Base-by-base conservation (phyloP, 2,329 filamentous ascomycete species). In the Apiospora pterosperma region DNA sequence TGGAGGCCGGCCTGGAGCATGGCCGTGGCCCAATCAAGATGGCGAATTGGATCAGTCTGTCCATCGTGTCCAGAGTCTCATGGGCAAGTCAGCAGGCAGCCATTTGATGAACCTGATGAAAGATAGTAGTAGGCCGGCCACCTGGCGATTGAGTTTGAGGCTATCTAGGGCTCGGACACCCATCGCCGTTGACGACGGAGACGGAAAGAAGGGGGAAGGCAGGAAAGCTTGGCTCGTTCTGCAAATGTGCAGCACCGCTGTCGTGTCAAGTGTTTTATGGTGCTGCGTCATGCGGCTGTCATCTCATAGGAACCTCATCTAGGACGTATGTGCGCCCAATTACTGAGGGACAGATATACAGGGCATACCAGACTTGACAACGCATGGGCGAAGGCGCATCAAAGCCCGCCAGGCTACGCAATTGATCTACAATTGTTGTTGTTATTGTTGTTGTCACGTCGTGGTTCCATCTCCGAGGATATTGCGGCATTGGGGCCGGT, bases 211-310 rank as follows among this genome's bases (percentile, higher is more conserved):
- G 21, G 28, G 48, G 48, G 48, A n/a, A 31, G 31, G 44, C 44
- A 19, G 34, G 10, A 28, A 55, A 55, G 28, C 28, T 34, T 55
- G 28, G 48, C 28, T 34, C 21, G 25, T 31, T 34, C 48, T 34
- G 48, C 28, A 5, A 34, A 34, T 52, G 25, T 34, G 48, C 48
- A 34, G 48, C 21, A 21, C 21, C 21, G 4, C 48, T 55, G 48
- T 55, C 48, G 48, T 55, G 48, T 55, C 48, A 55, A 55, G 31
- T 55, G 48, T 19, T 55, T 55, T 55, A 25, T 55, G 48, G 48
- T 34, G 48, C 48, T 55, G 48, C 48, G 48, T 55, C 48, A 55
- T 55, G 28, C 48, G 48, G 28, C 48, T 55, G 48, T 28, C 48
- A 55, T 55, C 28, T 55, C 48, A 34, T 55, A 55, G 48, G 48